Percentiles rank a stretch among this genome's conserved stretches.
Conservation (phyloP, 805 yeast species). For the Saturnispora zaruensis region DNA sequence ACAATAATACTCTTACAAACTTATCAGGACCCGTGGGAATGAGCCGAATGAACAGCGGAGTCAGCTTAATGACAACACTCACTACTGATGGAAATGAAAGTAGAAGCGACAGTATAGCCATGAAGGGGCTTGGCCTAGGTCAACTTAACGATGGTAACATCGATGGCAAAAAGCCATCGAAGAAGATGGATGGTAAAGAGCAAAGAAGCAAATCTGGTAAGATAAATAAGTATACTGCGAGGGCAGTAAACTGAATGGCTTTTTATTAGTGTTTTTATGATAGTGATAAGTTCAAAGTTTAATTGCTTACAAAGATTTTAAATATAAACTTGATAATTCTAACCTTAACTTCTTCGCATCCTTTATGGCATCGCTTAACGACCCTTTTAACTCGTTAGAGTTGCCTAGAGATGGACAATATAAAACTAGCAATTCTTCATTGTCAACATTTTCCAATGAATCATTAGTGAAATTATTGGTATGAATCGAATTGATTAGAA, state of each 20-base stretch:
- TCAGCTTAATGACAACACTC: background rate
- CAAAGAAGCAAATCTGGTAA: background rate
- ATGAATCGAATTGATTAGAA: conserved; percentile 31
- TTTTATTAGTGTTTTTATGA: background rate
- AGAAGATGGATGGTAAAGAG: background rate
- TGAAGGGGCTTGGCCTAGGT: background rate
- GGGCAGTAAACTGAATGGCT: conserved; percentile 4
- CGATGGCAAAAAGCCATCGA: background rate
- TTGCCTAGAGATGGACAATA: conserved; percentile 35
- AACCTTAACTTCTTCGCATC: conserved; percentile 38
- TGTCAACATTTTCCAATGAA: conserved; percentile 25
- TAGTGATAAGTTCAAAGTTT: background rate
- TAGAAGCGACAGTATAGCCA: background rate
- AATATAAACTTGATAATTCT: conserved; percentile 38
- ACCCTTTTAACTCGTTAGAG: conserved; percentile 24
- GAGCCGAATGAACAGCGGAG: background rate
- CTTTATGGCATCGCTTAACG: conserved; percentile 28
- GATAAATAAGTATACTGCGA: conserved; percentile 1
- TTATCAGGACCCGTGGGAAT: background rate
- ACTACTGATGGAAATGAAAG: background rate
- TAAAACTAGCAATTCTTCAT: conserved; percentile 48
- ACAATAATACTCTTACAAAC: background rate
- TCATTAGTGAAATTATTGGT: conserved; percentile 11
- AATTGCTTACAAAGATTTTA: conserved; percentile 5
- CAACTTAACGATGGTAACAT: background rate